phyloP scores from a whole-genome alignment of 352 stramenopile genomes.

The Phytophthora macrochlamydospora region DNA sequence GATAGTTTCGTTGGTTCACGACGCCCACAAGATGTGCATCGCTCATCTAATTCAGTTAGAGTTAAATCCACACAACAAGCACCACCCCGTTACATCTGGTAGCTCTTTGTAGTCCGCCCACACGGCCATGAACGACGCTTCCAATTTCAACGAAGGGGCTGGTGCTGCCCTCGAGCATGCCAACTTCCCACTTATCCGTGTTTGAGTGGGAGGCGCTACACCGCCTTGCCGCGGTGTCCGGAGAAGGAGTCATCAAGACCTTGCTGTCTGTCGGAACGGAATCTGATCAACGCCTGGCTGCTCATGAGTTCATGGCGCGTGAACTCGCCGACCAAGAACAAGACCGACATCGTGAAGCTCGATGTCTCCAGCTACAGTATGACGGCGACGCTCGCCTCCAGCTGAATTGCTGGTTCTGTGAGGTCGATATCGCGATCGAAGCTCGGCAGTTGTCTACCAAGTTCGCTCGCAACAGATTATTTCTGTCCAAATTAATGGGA shows the following conservation, averaged over 20 bases:
- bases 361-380: slow-evolving; percentile 31
- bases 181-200: too few species aligned
- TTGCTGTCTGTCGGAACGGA: slow-evolving; percentile 7
- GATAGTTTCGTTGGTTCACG: too few species aligned
- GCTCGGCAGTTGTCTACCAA: slow-evolving; percentile 17
- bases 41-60: too few species aligned
- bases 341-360: slow-evolving; percentile 30
- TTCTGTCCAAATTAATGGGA: slow-evolving; percentile 14
- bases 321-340: slow-evolving; percentile 17
- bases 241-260: slow-evolving; percentile 4
- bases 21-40: too few species aligned
- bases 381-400: slow-evolving; percentile 8
- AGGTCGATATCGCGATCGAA: slow-evolving; percentile 23
- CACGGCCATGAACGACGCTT: too few species aligned
- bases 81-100: too few species aligned
- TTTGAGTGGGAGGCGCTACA: not conserved
- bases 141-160: too few species aligned
- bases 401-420: slow-evolving; percentile 6
- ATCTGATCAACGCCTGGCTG: not conserved
- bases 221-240: not conserved
- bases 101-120: too few species aligned
- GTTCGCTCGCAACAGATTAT: slow-evolving; percentile 2
- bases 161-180: too few species aligned
- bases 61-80: too few species aligned
- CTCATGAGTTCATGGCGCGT: slow-evolving; percentile 6